These are phyloP conservation scores for Funneliformis caledonium DNA, from an alignment of 371 early-diverging fungal species.

Conservation along the genomic window DNA sequence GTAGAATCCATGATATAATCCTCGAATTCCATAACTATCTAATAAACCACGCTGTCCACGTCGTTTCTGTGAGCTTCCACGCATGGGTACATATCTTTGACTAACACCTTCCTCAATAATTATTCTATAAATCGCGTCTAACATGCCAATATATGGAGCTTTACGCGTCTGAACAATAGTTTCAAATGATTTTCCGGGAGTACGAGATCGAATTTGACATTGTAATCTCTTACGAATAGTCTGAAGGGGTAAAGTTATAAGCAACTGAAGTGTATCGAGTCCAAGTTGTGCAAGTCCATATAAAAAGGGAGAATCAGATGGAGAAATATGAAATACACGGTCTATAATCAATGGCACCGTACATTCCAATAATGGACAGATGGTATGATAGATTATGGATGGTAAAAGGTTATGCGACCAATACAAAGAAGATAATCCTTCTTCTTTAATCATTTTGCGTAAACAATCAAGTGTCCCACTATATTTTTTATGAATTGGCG, in stretches of 20 bases:
- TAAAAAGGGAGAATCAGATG: conserved; percentile 67
- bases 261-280: conserved; percentile 66
- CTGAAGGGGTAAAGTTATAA: conserved; percentile 84
- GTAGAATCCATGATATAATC: conserved; percentile 79
- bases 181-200: conserved; percentile 66
- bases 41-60: conserved; percentile 45
- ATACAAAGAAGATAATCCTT: conserved; percentile 82
- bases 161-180: conserved; percentile 73
- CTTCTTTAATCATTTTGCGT: conserved; percentile 71
- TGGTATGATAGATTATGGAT: conserved; percentile 74
- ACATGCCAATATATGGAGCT: conserved; percentile 85
- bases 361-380: conserved; percentile 73
- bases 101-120: conserved; percentile 81
- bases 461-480: conserved; percentile 71
- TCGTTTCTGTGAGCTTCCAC: conserved; percentile 36
- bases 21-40: conserved; percentile 68
- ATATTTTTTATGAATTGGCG: conserved; percentile 75
- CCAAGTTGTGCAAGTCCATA: conserved; percentile 69
- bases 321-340: conserved; percentile 63
- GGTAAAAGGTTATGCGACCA: conserved; percentile 71
- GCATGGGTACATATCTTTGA: conserved; percentile 43
- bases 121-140: conserved; percentile 80
- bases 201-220: conserved; percentile 67
- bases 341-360: conserved; percentile 73
- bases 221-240: conserved; percentile 85